Conservation (phyloP, 2,329 filamentous ascomycete genomes). For the Diaporthe citrichinensis region DNA sequence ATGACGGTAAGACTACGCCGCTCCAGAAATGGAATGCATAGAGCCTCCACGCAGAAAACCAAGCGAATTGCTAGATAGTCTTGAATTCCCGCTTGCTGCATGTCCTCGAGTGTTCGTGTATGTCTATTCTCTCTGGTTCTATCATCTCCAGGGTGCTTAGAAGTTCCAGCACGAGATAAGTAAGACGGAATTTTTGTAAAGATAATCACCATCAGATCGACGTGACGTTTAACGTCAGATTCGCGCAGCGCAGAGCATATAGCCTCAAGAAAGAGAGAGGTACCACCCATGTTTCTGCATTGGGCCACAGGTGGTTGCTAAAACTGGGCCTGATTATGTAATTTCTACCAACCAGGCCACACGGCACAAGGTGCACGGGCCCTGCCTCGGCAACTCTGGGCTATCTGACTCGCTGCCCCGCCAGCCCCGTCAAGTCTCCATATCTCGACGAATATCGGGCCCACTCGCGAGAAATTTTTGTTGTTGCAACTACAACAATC, state of each 20-base stretch:
- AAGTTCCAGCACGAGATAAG: no score
- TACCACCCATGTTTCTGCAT: no score
- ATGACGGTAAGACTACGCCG: no score
- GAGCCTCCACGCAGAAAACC: no score
- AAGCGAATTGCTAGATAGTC: no score
- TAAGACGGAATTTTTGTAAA: no score
- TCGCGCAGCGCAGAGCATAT: accelerated
- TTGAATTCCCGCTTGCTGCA: no score
- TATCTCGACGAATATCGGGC: not conserved
- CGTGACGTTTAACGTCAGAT: not conserved
- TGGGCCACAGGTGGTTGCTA: no score
- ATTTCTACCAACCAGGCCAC: not conserved
- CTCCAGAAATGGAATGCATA: no score
- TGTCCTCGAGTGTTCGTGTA: no score
- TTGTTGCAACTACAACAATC: accelerated
- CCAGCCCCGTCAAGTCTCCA: not conserved
- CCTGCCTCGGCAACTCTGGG: not conserved
- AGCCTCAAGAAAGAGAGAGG: not conserved
- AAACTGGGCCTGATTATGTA: not conserved
- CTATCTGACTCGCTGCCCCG: not conserved
- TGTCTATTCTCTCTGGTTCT: no score
- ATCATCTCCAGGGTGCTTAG: no score
- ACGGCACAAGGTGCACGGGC: not conserved
- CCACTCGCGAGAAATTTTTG: not conserved
- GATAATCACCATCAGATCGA: not conserved